Evolutionary conservation across 1,139 yeast genomes (phyloP).

Genomic region (Magnusiomyces magnusii): DNA sequence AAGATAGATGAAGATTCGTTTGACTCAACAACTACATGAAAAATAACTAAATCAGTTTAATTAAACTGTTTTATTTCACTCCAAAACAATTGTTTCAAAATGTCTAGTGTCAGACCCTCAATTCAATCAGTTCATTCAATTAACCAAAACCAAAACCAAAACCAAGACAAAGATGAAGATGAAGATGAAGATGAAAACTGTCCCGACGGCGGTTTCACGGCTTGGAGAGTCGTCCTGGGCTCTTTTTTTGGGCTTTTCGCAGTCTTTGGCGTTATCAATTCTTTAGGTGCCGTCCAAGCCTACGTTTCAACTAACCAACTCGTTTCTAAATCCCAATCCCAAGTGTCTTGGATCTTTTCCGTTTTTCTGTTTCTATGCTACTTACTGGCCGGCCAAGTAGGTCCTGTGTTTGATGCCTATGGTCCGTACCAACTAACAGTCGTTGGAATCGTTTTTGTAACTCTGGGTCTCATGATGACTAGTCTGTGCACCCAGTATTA

Average conservation of each 20-base stretch:
- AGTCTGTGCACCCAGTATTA: constrained; percentile 46
- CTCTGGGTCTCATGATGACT: constrained; percentile 47
- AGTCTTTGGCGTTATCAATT: constrained; percentile 58
- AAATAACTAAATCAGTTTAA: no score
- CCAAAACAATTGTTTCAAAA: background rate
- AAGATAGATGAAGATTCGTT: no score
- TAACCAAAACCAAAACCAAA: background rate
- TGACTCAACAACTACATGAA: no score
- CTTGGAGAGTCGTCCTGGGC: constrained; percentile 53
- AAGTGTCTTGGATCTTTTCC: constrained; percentile 63
- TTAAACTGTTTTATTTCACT: no score
- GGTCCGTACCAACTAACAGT: constrained; percentile 48
- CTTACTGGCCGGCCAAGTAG: constrained; percentile 51
- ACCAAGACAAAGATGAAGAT: background rate
- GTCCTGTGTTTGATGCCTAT: constrained; percentile 52
- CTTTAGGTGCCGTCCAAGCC: constrained; percentile 64
- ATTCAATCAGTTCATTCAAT: background rate
- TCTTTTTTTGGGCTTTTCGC: constrained; percentile 56
- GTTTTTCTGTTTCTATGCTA: constrained; percentile 49
- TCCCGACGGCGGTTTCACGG: constrained; percentile 52
- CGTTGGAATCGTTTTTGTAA: constrained; percentile 41
- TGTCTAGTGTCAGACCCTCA: background rate
- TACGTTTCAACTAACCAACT: constrained; percentile 53
- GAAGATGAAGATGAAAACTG: background rate
- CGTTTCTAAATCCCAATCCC: constrained; percentile 39